These are phyloP conservation scores for Colletotrichum lupini DNA, from an alignment of 2,329 filamentous ascomycete genomes.

Conservation along the genomic window DNA sequence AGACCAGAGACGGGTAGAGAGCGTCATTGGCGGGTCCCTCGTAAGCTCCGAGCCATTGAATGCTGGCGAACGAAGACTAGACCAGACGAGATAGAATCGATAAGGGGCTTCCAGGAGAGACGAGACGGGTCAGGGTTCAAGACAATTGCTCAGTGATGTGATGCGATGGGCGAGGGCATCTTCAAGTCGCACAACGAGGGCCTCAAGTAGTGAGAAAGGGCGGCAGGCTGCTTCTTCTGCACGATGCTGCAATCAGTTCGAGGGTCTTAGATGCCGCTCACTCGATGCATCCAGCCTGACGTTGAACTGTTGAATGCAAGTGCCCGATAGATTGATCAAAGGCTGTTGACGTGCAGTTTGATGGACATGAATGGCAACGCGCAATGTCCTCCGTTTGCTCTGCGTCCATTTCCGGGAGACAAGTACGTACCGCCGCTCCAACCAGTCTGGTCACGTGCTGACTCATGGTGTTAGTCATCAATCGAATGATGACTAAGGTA, in stretches of 20 bases:
- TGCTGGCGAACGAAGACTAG: background rate
- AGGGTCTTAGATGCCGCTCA: background rate
- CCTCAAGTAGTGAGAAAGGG: background rate
- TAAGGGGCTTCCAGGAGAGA: background rate
- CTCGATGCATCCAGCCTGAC: background rate
- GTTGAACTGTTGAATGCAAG: background rate
- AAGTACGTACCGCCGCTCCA: background rate
- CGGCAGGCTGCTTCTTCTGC: constrained; percentile 19
- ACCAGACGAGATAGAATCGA: background rate
- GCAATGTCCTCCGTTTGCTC: background rate
- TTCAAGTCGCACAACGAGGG: background rate
- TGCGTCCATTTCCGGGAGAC: background rate
- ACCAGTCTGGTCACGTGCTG: background rate
- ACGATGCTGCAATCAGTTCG: constrained; percentile 26
- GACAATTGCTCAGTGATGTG: background rate
- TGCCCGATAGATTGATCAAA: background rate
- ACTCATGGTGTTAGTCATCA: background rate
- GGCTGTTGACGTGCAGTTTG: background rate
- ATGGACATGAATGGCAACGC: background rate
- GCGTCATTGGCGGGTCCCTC: background rate
- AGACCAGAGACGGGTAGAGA: background rate
- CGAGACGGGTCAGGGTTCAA: constrained; percentile 4
- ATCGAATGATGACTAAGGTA: background rate
- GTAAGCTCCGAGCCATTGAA: background rate
- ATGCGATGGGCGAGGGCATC: background rate